A percentile compares a stretch with the other conserved stretches of the same genome.
Conservation (phyloP, 2,329 filamentous ascomycete genomes). For the Trichophyton mentagrophytes region DNA sequence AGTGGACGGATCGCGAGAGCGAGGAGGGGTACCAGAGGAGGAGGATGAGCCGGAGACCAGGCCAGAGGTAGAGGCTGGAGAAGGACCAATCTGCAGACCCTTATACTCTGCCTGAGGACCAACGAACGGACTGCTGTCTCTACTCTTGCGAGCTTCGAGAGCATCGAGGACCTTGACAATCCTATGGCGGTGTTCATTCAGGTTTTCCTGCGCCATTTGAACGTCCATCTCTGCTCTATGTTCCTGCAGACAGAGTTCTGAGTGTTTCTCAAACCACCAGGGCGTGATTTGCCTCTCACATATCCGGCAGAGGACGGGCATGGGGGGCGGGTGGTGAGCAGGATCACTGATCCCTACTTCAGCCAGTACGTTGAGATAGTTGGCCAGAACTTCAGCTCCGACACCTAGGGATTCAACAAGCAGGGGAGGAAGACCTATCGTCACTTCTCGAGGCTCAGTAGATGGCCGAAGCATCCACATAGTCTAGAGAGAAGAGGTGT, state of each 20-base stretch:
- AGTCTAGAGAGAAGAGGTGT: slow-evolving; percentile 45
- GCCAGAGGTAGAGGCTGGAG: slow-evolving; percentile 54
- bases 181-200: slow-evolving; percentile 82
- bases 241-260: slow-evolving; percentile 87
- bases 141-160: slow-evolving; percentile 53
- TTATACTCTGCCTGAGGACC: slow-evolving; percentile 69
- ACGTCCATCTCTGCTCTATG: slow-evolving; percentile 97
- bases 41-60: slow-evolving; percentile 58
- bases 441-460: slow-evolving; percentile 76
- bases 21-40: slow-evolving; percentile 50
- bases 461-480: slow-evolving; percentile 99
- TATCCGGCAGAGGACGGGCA: slow-evolving; percentile 83
- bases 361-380: slow-evolving; percentile 79
- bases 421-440: slow-evolving; percentile 79
- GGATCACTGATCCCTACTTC: slow-evolving; percentile 68
- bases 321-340: slow-evolving; percentile 62
- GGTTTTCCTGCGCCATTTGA: slow-evolving; percentile 82
- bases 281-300: slow-evolving; percentile 94
- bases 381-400: slow-evolving; percentile 85
- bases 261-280: slow-evolving; percentile 99
- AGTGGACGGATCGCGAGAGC: slow-evolving; percentile 54
- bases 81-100: slow-evolving; percentile 68
- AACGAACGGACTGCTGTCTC: slow-evolving; percentile 34
- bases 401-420: slow-evolving; percentile 90
- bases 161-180: slow-evolving; percentile 94